Evolutionary conservation across 345 rosid species (phyloP).

Genomic region (Populus davidiana): DNA sequence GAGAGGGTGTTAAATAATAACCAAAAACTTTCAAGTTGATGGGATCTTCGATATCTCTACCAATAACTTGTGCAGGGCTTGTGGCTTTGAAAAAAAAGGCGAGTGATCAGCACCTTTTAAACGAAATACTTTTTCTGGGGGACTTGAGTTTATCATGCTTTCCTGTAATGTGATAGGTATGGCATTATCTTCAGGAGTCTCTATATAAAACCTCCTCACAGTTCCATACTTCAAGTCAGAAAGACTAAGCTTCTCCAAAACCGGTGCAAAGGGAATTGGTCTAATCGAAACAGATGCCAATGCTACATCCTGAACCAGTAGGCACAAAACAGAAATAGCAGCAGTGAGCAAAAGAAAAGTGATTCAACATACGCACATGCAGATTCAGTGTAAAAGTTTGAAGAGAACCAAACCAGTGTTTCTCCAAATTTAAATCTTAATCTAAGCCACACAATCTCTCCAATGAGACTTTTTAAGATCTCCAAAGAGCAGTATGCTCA

Average conservation of each 20-base stretch:
- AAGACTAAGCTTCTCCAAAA: slow-evolving; percentile 81
- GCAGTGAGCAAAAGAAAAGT: neutral
- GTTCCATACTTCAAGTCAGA: slow-evolving; percentile 64
- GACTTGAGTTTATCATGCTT: slow-evolving; percentile 65
- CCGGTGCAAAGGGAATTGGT: slow-evolving; percentile 87
- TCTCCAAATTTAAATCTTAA: neutral
- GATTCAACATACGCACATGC: neutral
- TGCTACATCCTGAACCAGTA: slow-evolving; percentile 66
- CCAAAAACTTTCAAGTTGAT: slow-evolving; percentile 19
- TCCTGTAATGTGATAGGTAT: slow-evolving; percentile 69
- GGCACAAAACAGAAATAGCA: slow-evolving; percentile 5
- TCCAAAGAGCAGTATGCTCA: neutral
- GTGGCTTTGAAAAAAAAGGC: slow-evolving; percentile 99
- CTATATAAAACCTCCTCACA: slow-evolving; percentile 77
- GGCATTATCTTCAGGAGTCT: slow-evolving; percentile 79
- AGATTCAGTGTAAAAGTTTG: neutral
- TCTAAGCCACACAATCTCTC: neutral
- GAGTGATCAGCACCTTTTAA: slow-evolving; percentile 95
- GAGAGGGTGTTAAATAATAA: neutral
- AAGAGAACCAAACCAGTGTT: neutral
- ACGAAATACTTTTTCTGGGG: slow-evolving; percentile 73
- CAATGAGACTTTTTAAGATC: neutral
- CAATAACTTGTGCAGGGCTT: slow-evolving; percentile 77
- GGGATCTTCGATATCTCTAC: slow-evolving; percentile 73
- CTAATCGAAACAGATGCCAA: slow-evolving; percentile 94